phyloP scores from a whole-genome alignment of 441 rosid genomes.

The Flueggea neowawraea region DNA sequence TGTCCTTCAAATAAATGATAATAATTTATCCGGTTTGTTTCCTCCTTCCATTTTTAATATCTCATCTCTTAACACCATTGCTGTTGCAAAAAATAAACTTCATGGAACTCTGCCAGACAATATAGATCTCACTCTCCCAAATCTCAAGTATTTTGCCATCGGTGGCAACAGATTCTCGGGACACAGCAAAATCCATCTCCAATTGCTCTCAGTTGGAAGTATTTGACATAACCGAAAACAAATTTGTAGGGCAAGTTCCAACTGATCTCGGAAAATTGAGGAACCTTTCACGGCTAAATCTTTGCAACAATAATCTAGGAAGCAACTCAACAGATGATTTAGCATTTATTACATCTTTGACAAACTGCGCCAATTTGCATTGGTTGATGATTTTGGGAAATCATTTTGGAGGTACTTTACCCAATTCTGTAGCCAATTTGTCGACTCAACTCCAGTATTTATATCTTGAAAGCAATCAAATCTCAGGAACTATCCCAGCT shows the following conservation, averaged over 20 bases:
- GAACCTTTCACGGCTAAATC: background rate
- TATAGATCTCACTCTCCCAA: constrained; percentile 1
- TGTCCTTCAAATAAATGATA: background rate
- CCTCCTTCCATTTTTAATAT: constrained; percentile 4
- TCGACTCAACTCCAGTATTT: background rate
- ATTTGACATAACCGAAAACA: constrained; percentile 9
- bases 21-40: constrained; percentile 3
- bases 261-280: background rate
- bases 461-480: background rate
- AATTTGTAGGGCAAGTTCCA: constrained; percentile 15
- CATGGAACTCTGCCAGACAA: constrained; percentile 1
- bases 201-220: constrained; percentile 7
- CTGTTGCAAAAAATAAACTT: background rate
- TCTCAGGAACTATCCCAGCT: constrained; percentile 8
- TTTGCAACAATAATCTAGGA: constrained; percentile 15
- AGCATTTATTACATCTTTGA: constrained; percentile 14
- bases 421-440: constrained; percentile 16
- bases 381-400: background rate
- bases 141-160: background rate
- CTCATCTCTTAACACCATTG: background rate
- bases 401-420: constrained; percentile 14
- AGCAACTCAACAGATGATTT: constrained; percentile 9
- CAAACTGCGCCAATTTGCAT: background rate
- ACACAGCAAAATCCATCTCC: constrained; percentile 9
- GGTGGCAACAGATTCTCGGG: background rate